Evolutionary conservation across 345 rosid genomes (phyloP), one percentile per base, ranked within the genome.

Genomic region (Corymbia maculata): DNA sequence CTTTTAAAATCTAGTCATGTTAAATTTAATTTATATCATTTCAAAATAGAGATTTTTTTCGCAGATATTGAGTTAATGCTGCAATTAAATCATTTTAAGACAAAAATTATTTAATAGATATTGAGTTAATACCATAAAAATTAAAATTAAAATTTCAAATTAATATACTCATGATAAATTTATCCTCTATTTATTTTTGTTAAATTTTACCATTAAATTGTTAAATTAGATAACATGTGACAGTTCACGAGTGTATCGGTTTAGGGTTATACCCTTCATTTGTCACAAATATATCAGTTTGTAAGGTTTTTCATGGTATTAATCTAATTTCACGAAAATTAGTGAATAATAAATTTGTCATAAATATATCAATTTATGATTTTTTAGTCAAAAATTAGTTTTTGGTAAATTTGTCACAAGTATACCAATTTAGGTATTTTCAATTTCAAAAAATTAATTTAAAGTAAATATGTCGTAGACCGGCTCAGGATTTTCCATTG

Each of bases 161-260:
- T 0, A 0, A 0, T 55, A 22, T 26, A 55, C 1, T 0, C 8
- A 8, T 55, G 1, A 8, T 8, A 21, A 21, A 55, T 55, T 22
- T 1, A 22, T 55, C 61, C 0, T 55, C 2, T 55, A 55, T 22
- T 1, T 21, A 0, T 55, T 22, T 55, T 1, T 22, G 1, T 55
- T 22, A 55, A 3, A 55, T 55, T 22, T 55, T 55, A 55, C 21
- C 2, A 0, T 55, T 8, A 55, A 22, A 55, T 55, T 22, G 61
- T 0, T 22, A 55, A 55, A 1, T 55, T 55, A 0, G 2, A 55
- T 55, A 2, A 22, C 8, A 55, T 12, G 61, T 4, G 2, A 55
- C 1, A 55, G 0, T 22, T 4, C 26, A 22, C 1, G 1, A 55
- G 12, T 55, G 0, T 55, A 22, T 3, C 2, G 0, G 2, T 22